These are phyloP conservation scores for Calocybe gangraenosa DNA, from an alignment of 768 basidiomycete species.

Conservation along the genomic window DNA sequence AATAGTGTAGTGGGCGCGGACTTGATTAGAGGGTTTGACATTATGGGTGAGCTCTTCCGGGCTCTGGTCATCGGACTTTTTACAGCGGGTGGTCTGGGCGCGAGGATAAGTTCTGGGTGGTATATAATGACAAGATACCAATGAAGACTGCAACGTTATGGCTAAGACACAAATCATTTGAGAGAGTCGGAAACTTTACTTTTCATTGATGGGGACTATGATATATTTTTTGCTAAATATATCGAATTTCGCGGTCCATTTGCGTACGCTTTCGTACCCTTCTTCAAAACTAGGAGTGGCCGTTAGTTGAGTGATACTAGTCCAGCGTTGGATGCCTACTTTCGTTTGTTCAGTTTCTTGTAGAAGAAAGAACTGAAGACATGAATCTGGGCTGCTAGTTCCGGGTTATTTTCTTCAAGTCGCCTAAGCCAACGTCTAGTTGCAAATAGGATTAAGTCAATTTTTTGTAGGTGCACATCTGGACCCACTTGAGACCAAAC, in stretches of 20 bases:
- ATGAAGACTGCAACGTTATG: constrained; percentile 58
- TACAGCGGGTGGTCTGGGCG: constrained; percentile 28
- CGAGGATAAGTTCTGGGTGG: constrained; percentile 64
- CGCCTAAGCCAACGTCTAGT: constrained; percentile 67
- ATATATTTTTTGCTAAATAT: constrained; percentile 91
- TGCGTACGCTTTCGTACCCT: constrained; percentile 81
- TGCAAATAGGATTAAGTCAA: constrained; percentile 4
- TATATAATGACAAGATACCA: constrained; percentile 97
- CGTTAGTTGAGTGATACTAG: constrained; percentile 4
- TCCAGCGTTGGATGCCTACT: constrained; percentile 31
- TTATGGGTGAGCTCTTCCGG: constrained; percentile 3
- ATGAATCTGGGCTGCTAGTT: constrained; percentile 70
- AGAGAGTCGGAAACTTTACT: constrained; percentile 46
- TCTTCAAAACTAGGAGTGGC: constrained; percentile 38
- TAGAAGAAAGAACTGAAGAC: constrained; percentile 99
- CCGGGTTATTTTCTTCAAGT: constrained; percentile 50
- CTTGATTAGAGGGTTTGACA: constrained; percentile 1
- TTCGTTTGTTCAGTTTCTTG: constrained; percentile 81
- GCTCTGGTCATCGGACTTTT: constrained; percentile 11
- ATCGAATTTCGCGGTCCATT: constrained; percentile 91
- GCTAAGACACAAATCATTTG: neutral
- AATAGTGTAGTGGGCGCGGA: constrained; percentile 3
- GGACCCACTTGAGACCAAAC: constrained; percentile 84
- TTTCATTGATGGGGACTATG: constrained; percentile 94
- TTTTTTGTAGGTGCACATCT: neutral